phyloP scores from a whole-genome alignment of 208 protist genomes.

The Wallacemonas rigidus region DNA sequence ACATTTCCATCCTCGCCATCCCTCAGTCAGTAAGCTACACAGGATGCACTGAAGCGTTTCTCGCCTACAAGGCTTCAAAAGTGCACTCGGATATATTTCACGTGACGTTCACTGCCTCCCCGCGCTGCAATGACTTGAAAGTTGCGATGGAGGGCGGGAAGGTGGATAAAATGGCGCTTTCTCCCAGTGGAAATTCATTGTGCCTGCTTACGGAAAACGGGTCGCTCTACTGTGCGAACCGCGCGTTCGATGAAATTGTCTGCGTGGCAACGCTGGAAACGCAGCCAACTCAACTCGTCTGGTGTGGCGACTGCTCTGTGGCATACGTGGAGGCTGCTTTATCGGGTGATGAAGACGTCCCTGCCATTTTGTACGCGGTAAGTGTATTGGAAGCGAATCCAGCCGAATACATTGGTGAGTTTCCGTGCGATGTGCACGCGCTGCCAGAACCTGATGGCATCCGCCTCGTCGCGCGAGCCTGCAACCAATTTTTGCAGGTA shows the following conservation, averaged over 20 bases:
- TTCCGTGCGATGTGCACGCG: conserved; percentile 49
- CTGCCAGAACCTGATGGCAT: conserved; percentile 67
- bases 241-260: conserved; percentile 59
- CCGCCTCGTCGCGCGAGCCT: conserved; percentile 43
- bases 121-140: conserved; percentile 40
- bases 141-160: conserved; percentile 60
- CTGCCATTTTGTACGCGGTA: conserved; percentile 46
- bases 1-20: conserved; percentile 26
- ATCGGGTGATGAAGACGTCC: conserved; percentile 24
- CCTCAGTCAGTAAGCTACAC: conserved; percentile 38
- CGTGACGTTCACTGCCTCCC: conserved; percentile 29
- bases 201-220: conserved; percentile 67
- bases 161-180: conserved; percentile 59
- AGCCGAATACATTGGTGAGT: conserved; percentile 56
- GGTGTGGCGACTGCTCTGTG: conserved; percentile 56
- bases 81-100: conserved; percentile 35
- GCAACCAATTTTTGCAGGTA: conserved; percentile 75
- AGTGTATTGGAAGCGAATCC: conserved; percentile 49
- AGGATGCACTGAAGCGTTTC: conserved; percentile 39
- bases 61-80: conserved; percentile 28
- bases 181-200: conserved; percentile 42
- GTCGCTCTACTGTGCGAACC: conserved; percentile 55
- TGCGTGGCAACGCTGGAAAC: conserved; percentile 36
- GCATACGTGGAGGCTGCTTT: conserved; percentile 11
- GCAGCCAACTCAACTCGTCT: conserved; percentile 48